Conservation (phyloP, 1,139 yeast species). For the Candida pseudoviswanathii region DNA sequence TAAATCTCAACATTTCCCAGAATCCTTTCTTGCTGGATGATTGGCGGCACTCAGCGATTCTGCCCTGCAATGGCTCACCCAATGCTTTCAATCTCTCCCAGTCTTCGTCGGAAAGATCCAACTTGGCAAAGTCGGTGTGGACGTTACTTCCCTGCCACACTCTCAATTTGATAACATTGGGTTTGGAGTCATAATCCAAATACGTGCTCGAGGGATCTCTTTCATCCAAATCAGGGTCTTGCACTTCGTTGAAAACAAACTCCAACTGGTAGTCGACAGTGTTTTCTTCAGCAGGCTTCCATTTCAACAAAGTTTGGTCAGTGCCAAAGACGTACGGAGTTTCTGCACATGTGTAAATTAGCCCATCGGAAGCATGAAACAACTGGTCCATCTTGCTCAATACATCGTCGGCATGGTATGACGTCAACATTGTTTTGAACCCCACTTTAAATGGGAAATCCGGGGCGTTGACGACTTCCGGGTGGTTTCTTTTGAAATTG, state of each 20-base stretch:
- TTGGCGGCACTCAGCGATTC: slow-evolving; percentile 81
- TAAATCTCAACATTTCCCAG: slow-evolving; percentile 86
- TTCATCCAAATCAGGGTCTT: slow-evolving; percentile 71
- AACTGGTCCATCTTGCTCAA: slow-evolving; percentile 70
- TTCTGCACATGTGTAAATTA: slow-evolving; percentile 88
- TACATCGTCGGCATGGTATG: slow-evolving; percentile 79
- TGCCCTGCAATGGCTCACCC: slow-evolving; percentile 84
- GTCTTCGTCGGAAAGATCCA: slow-evolving; percentile 67
- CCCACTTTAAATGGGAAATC: slow-evolving; percentile 83
- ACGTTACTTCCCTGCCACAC: slow-evolving; percentile 80
- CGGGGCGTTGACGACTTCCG: slow-evolving; percentile 66
- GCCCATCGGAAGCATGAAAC: slow-evolving; percentile 91
- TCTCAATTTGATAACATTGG: slow-evolving; percentile 58
- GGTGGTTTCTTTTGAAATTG: slow-evolving; percentile 64
- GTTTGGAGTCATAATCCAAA: slow-evolving; percentile 79
- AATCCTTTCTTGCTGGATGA: slow-evolving; percentile 53
- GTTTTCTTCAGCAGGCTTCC: slow-evolving; percentile 98
- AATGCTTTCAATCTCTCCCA: slow-evolving; percentile 77
- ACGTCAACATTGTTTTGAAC: slow-evolving; percentile 83
- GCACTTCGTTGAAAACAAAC: slow-evolving; percentile 63
- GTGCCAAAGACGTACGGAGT: slow-evolving; percentile 90
- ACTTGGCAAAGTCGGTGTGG: slow-evolving; percentile 67
- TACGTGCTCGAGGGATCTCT: slow-evolving; percentile 76
- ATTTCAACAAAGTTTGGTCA: slow-evolving; percentile 77
- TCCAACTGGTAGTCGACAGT: slow-evolving; percentile 84